Evolutionary conservation across 176 grass and related monocot species (phyloP), one percentile per base, ranked within the genome.

Genomic region (Avena sativa): DNA sequence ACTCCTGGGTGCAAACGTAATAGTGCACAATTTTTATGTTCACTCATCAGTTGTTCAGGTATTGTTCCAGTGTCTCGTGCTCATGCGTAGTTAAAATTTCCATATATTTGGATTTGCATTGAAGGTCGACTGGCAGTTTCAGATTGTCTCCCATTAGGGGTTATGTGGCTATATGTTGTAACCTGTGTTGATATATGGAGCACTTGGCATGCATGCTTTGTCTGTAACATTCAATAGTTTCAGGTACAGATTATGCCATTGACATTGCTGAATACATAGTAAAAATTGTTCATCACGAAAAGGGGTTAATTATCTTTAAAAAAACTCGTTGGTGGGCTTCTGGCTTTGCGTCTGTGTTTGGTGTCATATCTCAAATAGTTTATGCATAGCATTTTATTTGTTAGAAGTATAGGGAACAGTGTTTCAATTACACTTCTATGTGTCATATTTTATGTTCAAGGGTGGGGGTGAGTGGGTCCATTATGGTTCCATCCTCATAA

Each of bases 1-100:
- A 36, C 89, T 98, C 88, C 86, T 98, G 76, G 96, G 96, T 2
- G 23, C 89, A 68, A 98, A 98, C 81, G 5, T 98, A 84, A 95
- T 98, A 91, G 93, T 25, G 3, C 93, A 98, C 84, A 98, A 92
- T 80, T 91, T 98, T 74, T 98, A 95, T 79, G 81, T 87, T 48
- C 93, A 95, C 58, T 98, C 95, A 32, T 89, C 91, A 77, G 71
- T 93, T 87, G 95, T 98, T 44, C 88, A 92, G 81, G 93, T 91
- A 86, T 83, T 9, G 48, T 57, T 46, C 3, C 4, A 12, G 26
- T 12, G 1, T 68, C 40, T 76, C 28, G 4, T 68, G 6, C 49
- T 85, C 17, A 20, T 60, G 25, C 19, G 4, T 58, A 59, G 38
- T 23, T 40, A 26, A 4, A n/a, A 46, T 80, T 66, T 0, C 52